Base-by-base conservation (phyloP, 495 filamentous ascomycete genomes). In the Thozetella sp. region DNA sequence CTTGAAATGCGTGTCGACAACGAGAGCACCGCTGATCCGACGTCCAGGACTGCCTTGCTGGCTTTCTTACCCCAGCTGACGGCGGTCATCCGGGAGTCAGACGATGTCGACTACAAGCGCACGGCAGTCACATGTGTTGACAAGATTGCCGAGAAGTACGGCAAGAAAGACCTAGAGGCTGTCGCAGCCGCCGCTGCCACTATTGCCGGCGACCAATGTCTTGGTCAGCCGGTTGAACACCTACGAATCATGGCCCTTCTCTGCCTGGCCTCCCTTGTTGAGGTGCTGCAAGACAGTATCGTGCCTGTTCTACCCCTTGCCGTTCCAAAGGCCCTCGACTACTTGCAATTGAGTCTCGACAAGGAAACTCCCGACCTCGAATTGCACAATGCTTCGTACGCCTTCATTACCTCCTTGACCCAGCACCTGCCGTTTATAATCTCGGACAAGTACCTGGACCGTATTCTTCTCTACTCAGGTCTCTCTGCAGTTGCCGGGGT, bases 131-230 rank as follows among this genome's bases (percentile, higher is more conserved):
- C 84, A 40, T 98, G 95, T 66, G 90, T 97, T 52, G 92, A 97
- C 74, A 88, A 88, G 64, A 93, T 98, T 54, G 84, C 90, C 10
- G 92, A 96, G 73, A 91, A 91, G 68, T 97, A 96, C 68, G 95
- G 95, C 55, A 94, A 93, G 73, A 92, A 90, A 66, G 90, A 94
- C 64, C 78, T 86, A 1, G 85, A 86, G 58, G 79, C 81, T 3
- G 82, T 86, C 27, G 74, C 78, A 9, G 88, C 87, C 54, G 87
- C 92, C 23, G 91, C 92, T 12, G 77, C 85, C 53, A 86, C 89
- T 6, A 88, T 98, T 67, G 86, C 90, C n/a, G 86, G 91, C 48
- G 73, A 83, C 27, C 78, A 90, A 58, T 93, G 90, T 60, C 81
- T 98, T 24, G 89, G 88, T 43, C 87, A 88, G 67, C 71, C 81